Conservation (phyloP, 2,329 filamentous ascomycete genomes). For the Purpureocillium lavendulum region DNA sequence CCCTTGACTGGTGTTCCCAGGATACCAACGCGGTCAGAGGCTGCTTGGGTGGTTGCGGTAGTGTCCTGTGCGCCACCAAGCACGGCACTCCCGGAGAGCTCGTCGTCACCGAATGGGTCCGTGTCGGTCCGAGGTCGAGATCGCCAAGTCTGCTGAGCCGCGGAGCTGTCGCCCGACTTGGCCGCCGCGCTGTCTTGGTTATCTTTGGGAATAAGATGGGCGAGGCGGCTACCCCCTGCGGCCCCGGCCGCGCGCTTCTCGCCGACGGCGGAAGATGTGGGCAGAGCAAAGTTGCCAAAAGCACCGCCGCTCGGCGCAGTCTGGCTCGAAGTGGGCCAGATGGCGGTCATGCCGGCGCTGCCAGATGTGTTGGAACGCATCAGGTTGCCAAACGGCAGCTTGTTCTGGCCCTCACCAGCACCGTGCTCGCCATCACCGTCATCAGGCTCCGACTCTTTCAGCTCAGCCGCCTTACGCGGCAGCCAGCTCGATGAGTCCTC, state of each 20-base stretch:
- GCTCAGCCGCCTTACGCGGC: slow-evolving; percentile 42
- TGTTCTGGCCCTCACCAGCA: slow-evolving; percentile 21
- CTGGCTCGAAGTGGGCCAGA: slow-evolving; percentile 40
- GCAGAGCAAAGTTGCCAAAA: slow-evolving; percentile 84
- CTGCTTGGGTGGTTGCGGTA: slow-evolving; percentile 28
- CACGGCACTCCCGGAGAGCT: slow-evolving; percentile 59
- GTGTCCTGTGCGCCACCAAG: slow-evolving; percentile 69
- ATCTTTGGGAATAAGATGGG: slow-evolving; percentile 75
- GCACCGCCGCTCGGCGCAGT: slow-evolving; percentile 62
- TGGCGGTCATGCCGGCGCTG: slow-evolving; percentile 34
- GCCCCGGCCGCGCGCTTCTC: slow-evolving; percentile 70
- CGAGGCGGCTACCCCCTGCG: slow-evolving; percentile 75
- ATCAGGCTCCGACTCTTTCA: slow-evolving; percentile 46
- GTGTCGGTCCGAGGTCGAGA: slow-evolving; percentile 60
- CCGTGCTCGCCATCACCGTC: slow-evolving; percentile 34
- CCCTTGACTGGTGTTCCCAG: slow-evolving; percentile 49
- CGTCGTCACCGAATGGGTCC: slow-evolving; percentile 66
- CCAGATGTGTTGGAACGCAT: slow-evolving; percentile 47
- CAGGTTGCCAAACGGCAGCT: slow-evolving; percentile 34
- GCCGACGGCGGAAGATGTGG: slow-evolving; percentile 43
- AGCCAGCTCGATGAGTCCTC: slow-evolving; percentile 56
- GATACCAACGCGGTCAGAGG: slow-evolving; percentile 25
- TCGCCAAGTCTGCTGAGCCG: slow-evolving; percentile 43
- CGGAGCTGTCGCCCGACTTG: slow-evolving; percentile 39
- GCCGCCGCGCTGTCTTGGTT: slow-evolving; percentile 54